These are phyloP conservation scores for Aquilaria yunnanensis DNA, from an alignment of 345 rosid genomes.

Conservation along the genomic window DNA sequence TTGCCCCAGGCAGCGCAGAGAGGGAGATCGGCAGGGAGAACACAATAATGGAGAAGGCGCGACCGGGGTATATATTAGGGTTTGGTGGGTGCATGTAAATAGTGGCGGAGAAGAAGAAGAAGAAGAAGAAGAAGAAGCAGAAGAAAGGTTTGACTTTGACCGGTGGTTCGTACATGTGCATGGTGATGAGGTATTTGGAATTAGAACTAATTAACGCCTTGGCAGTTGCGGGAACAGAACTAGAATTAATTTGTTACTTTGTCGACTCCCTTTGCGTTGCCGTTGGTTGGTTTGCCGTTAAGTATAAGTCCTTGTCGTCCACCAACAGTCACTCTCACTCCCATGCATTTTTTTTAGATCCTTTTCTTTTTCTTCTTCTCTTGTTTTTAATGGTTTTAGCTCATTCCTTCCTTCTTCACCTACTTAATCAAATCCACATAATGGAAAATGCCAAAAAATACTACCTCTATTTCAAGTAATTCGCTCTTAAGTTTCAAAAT, in stretches of 20 bases:
- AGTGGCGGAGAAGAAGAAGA: background rate
- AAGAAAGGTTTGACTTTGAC: constrained; percentile 39
- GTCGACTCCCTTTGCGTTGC: background rate
- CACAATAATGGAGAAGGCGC: background rate
- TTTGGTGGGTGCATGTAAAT: background rate
- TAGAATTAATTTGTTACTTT: background rate
- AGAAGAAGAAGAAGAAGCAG: background rate
- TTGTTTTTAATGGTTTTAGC: background rate
- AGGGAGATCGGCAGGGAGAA: background rate
- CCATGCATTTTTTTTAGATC: background rate
- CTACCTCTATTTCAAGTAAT: too few species aligned
- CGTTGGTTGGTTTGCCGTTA: constrained; percentile 21
- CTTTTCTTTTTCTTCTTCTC: background rate
- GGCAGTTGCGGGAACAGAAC: too few species aligned
- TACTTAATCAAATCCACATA: too few species aligned
- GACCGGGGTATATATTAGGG: constrained; percentile 6
- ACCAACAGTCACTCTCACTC: background rate
- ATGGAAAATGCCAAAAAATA: too few species aligned
- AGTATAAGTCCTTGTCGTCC: constrained; percentile 24
- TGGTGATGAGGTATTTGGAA: background rate
- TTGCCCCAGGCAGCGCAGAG: background rate
- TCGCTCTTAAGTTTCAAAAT: too few species aligned
- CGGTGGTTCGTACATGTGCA: constrained; percentile 40
- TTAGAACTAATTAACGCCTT: too few species aligned
- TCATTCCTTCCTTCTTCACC: background rate